These are phyloP conservation scores for Phytophthora tubulina DNA, from an alignment of 352 stramenopile species.

Conservation along the genomic window DNA sequence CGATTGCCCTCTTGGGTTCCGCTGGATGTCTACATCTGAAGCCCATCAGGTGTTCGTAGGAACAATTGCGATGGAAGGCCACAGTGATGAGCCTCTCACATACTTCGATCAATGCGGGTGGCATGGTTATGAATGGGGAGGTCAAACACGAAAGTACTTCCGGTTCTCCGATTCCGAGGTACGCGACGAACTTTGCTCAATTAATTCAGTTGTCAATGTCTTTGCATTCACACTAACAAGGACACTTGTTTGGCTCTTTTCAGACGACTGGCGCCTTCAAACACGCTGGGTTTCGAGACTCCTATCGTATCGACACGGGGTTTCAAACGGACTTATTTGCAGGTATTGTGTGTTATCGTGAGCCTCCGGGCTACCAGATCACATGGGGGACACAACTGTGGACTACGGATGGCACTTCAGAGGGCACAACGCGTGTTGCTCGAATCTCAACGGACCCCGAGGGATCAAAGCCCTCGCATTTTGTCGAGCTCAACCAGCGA, in stretches of 20 bases:
- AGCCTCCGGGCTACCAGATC: constrained; percentile 18
- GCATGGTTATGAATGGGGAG: constrained; percentile 79
- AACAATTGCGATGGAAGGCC: constrained; percentile 31
- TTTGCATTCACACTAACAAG: constrained; percentile 1
- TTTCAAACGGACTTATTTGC: constrained; percentile 71
- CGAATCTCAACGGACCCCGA: constrained; percentile 45
- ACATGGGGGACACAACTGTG: constrained; percentile 74
- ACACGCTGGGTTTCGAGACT: constrained; percentile 80
- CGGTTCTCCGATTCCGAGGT: constrained; percentile 87
- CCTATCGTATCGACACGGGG: constrained; percentile 61
- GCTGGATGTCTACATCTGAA: constrained; percentile 89
- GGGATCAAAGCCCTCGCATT: constrained; percentile 44
- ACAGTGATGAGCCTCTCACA: constrained; percentile 50
- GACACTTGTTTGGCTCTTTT: constrained; percentile 3
- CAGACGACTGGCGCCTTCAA: constrained; percentile 85
- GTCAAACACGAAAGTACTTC: constrained; percentile 71
- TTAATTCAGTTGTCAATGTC: not conserved
- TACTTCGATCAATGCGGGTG: constrained; percentile 92
- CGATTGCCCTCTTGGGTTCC: constrained; percentile 86
- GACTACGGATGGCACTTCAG: constrained; percentile 79
- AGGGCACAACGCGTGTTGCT: constrained; percentile 68
- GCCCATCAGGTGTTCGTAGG: constrained; percentile 56
- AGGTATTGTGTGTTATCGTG: constrained; percentile 79
- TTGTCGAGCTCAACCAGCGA: constrained; percentile 48
- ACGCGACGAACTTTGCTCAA: not conserved